A percentile compares a stretch with the other conserved stretches of the same genome.
Conservation (phyloP, 495 filamentous ascomycete genomes). For the Parmelia sp. region DNA sequence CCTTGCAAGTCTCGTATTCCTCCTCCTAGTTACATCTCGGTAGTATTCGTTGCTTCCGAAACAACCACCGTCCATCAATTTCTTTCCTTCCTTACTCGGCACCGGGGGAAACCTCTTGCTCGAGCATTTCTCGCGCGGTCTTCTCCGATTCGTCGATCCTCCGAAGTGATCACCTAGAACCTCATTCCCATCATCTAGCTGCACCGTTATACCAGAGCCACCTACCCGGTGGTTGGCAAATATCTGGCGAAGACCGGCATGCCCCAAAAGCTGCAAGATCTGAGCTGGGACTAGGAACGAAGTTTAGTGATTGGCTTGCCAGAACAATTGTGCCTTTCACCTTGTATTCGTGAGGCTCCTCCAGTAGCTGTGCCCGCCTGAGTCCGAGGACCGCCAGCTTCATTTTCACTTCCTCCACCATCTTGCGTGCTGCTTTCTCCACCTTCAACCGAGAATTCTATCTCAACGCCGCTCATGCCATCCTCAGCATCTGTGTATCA, state of each 20-base stretch:
- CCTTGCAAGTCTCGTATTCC: slow-evolving; percentile 56
- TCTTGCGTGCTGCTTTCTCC: slow-evolving; percentile 40
- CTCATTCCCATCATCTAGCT: slow-evolving; percentile 31
- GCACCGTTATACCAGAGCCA: slow-evolving; percentile 32
- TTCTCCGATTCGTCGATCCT: slow-evolving; percentile 26
- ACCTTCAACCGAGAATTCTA: slow-evolving; percentile 41
- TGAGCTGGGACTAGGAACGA: slow-evolving; percentile 22
- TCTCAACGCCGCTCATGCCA: slow-evolving; percentile 38
- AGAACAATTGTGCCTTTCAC: slow-evolving; percentile 10
- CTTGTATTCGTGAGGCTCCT: slow-evolving; percentile 18
- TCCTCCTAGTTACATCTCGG: slow-evolving; percentile 43
- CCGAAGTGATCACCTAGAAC: slow-evolving; percentile 32
- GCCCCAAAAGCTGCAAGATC: slow-evolving; percentile 37
- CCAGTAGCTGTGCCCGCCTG: slow-evolving; percentile 6
- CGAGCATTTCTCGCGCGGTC: slow-evolving; percentile 30
- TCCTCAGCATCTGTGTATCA: slow-evolving; percentile 22
- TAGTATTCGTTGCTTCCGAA: slow-evolving; percentile 62
- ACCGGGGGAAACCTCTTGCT: slow-evolving; percentile 61
- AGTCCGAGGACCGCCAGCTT: slow-evolving; percentile 28
- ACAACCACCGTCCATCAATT: slow-evolving; percentile 70
- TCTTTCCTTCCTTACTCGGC: slow-evolving; percentile 65
- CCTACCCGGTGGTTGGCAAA: slow-evolving; percentile 28
- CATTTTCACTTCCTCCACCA: slow-evolving; percentile 32
- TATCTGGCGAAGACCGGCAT: slow-evolving; percentile 35
- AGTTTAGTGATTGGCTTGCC: slow-evolving; percentile 1